Percentiles rank a stretch among this genome's conserved stretches.
Evolutionary conservation across 192 early-diverging fungal genomes (phyloP).

Genomic region (Globomyces pollinis-pini): DNA sequence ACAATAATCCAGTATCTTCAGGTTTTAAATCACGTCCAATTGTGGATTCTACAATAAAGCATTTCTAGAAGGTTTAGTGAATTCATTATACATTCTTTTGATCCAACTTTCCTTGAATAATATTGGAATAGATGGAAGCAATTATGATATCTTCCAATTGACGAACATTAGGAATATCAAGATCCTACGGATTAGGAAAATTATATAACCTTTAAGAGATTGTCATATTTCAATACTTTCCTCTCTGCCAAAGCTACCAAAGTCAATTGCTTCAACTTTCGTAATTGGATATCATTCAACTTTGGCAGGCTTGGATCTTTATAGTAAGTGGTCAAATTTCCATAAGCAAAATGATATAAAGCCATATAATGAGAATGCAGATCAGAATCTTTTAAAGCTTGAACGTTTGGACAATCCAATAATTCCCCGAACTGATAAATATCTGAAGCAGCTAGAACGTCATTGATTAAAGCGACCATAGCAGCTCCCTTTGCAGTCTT

Average conservation of each 20-base stretch:
- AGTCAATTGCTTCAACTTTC: constrained; percentile 62
- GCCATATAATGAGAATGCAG: constrained; percentile 34
- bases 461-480: constrained; percentile 61
- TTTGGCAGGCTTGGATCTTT: constrained; percentile 48
- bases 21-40: constrained; percentile 76
- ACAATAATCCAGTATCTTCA: constrained; percentile 49
- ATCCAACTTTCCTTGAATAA: constrained; percentile 75
- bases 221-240: constrained; percentile 59
- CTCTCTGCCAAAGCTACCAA: constrained; percentile 64
- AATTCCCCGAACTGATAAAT: constrained; percentile 76
- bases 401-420: constrained; percentile 58
- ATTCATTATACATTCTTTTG: constrained; percentile 40
- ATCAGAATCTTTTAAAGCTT: constrained; percentile 44
- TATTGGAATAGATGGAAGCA: constrained; percentile 72
- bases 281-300: not conserved
- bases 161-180: constrained; percentile 70
- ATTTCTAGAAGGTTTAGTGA: constrained; percentile 37
- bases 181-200: no score
- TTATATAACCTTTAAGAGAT: no score
- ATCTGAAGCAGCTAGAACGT: constrained; percentile 59
- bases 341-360: constrained; percentile 73
- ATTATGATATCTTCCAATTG: constrained; percentile 85
- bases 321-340: constrained; percentile 72
- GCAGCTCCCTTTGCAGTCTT: constrained; percentile 74
- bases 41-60: constrained; percentile 67